Evolutionary conservation across 331 rosid species (phyloP).

Genomic region (Spiraea crenata): DNA sequence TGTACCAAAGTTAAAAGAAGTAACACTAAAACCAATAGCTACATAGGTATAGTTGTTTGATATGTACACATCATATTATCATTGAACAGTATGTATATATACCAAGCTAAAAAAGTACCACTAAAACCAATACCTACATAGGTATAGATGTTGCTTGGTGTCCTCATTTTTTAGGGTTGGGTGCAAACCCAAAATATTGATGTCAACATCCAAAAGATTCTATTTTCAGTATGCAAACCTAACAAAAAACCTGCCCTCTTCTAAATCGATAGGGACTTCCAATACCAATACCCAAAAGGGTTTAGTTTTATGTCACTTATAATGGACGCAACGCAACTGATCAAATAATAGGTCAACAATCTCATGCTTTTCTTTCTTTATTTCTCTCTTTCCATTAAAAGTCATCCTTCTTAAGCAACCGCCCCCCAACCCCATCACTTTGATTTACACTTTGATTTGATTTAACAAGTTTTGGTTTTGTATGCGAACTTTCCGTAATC

Average conservation of each 20-base stretch:
- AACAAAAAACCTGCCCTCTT: slow-evolving; percentile 82
- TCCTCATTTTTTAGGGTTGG: slow-evolving; percentile 36
- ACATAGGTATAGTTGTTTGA: not conserved
- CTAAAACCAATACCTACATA: not conserved
- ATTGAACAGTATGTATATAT: too few species aligned
- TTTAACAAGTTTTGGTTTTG: not conserved
- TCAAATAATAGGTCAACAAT: slow-evolving; percentile 54
- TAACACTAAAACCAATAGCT: too few species aligned
- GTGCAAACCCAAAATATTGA: slow-evolving; percentile 13
- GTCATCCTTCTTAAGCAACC: slow-evolving; percentile 36
- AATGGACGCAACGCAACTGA: slow-evolving; percentile 25
- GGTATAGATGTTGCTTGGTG: not conserved
- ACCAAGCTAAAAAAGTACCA: too few species aligned
- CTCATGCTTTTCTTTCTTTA: slow-evolving; percentile 38
- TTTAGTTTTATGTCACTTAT: slow-evolving; percentile 37
- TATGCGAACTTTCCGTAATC: slow-evolving; percentile 8
- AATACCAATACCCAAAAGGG: slow-evolving; percentile 36
- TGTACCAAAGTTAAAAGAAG: too few species aligned
- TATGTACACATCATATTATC: too few species aligned
- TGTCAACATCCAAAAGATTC: slow-evolving; percentile 40
- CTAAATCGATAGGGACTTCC: slow-evolving; percentile 58
- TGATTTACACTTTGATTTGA: slow-evolving; percentile 7
- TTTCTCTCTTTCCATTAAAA: slow-evolving; percentile 15
- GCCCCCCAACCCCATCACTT: slow-evolving; percentile 22
- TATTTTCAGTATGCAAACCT: slow-evolving; percentile 51